These are phyloP conservation scores for Orbilia oligospora DNA, from an alignment of 2,329 filamentous ascomycete genomes.

Conservation along the genomic window DNA sequence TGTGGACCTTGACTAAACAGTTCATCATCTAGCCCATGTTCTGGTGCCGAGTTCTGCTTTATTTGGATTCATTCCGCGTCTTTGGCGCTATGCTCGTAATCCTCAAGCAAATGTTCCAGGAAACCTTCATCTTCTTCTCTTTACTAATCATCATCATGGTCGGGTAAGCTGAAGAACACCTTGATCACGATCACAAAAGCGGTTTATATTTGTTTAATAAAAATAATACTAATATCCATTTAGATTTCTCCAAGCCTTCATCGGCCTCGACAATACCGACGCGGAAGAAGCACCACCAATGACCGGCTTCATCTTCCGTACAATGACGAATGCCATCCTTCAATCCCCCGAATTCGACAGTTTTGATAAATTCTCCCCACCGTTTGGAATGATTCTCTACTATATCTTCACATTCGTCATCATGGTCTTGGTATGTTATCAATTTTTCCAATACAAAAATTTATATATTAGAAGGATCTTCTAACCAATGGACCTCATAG, in stretches of 20 bases:
- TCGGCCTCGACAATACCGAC: conserved; percentile 82
- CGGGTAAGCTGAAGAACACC: conserved; percentile 66
- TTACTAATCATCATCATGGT: conserved; percentile 85
- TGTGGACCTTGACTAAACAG: neutral
- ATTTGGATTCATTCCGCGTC: conserved; percentile 91
- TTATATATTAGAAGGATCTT: neutral
- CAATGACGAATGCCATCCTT: conserved; percentile 92
- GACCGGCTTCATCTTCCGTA: conserved; percentile 80
- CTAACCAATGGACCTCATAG: neutral
- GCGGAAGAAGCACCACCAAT: conserved; percentile 73
- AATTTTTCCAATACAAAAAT: conserved; percentile 1
- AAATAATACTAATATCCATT: neutral
- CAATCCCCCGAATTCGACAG: conserved; percentile 88
- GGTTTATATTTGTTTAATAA: no score
- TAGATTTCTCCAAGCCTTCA: conserved; percentile 90
- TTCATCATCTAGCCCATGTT: conserved; percentile 79
- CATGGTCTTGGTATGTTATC: conserved; percentile 77
- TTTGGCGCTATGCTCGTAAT: conserved; percentile 99
- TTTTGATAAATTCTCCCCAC: conserved; percentile 91
- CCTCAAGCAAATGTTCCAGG: conserved; percentile 77
- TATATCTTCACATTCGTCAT: conserved; percentile 98
- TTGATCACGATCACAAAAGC: neutral
- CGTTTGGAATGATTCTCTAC: conserved; percentile 94
- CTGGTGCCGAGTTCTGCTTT: conserved; percentile 91
- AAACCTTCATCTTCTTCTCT: conserved; percentile 80